Evolutionary conservation across 768 basidiomycete species (phyloP).

Genomic region (Inosperma sp.): DNA sequence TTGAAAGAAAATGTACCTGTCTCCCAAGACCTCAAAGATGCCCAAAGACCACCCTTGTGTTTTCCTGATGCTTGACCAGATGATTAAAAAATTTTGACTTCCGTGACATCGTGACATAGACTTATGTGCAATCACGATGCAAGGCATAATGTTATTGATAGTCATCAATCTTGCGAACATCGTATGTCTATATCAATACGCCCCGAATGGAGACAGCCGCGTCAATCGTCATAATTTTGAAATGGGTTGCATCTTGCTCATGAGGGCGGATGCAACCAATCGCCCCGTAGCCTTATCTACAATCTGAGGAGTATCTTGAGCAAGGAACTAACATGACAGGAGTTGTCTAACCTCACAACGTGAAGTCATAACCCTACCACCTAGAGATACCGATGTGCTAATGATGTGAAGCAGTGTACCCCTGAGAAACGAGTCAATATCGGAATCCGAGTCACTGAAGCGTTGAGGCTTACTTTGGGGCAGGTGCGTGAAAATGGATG

Average conservation of each 20-base stretch:
- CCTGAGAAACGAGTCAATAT: constrained; percentile 30
- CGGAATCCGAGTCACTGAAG: constrained; percentile 9
- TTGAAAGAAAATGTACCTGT: constrained; percentile 1
- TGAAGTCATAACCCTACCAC: constrained; percentile 65
- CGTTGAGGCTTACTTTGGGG: constrained; percentile 45
- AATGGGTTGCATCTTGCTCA: constrained; percentile 72
- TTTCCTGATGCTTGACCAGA: constrained; percentile 14
- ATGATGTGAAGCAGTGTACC: constrained; percentile 56
- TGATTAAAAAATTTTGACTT: too few relatives aligned
- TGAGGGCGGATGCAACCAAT: constrained; percentile 58
- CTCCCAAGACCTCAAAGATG: constrained; percentile 7
- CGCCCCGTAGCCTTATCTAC: constrained; percentile 54
- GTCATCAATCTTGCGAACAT: too few relatives aligned
- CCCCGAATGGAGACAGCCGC: not conserved
- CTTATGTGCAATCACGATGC: too few relatives aligned
- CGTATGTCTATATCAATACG: too few relatives aligned
- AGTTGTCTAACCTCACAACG: constrained; percentile 55
- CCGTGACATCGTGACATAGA: too few relatives aligned
- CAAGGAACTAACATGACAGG: constrained; percentile 6
- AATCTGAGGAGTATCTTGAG: constrained; percentile 36
- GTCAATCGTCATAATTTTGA: constrained; percentile 39
- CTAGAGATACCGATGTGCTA: constrained; percentile 62
- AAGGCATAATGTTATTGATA: too few relatives aligned
- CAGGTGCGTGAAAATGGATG: constrained; percentile 65
- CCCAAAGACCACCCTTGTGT: constrained; percentile 5